Evolutionary conservation across 2,329 filamentous ascomycete genomes (phyloP).

Genomic region (Colletotrichum nymphaeae): DNA sequence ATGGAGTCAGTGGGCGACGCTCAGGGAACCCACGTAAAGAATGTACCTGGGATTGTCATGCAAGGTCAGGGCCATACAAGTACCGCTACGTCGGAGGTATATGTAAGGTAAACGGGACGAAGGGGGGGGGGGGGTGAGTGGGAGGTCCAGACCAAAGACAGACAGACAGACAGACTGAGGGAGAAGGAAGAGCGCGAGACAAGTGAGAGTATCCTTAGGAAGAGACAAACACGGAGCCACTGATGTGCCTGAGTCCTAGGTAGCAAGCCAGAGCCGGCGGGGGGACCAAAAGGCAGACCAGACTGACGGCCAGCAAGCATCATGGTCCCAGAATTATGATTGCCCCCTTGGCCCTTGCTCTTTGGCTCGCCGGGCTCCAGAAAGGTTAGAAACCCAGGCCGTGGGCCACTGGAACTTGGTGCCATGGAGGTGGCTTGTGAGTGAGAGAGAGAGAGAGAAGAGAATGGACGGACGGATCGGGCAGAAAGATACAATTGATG

Average conservation of each 20-base stretch:
- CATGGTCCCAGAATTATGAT: constrained; percentile 8
- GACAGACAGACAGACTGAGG: neutral
- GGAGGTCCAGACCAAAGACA: neutral
- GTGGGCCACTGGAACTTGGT: neutral
- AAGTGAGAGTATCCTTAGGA: neutral
- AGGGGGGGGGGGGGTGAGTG: neutral
- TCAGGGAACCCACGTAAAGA: constrained; percentile 19
- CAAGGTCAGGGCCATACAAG: constrained; percentile 17
- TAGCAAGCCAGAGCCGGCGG: neutral
- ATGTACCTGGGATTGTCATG: constrained; percentile 14
- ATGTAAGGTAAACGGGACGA: constrained; percentile 1
- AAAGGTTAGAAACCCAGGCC: neutral
- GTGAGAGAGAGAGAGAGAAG: neutral
- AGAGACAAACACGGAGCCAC: neutral
- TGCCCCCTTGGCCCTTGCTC: constrained; percentile 14
- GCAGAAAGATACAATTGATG: constrained; percentile 11
- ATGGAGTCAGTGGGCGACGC: constrained; percentile 11
- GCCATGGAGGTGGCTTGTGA: neutral
- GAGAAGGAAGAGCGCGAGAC: neutral
- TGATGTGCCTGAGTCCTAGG: neutral
- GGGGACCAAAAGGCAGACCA: constrained; percentile 1
- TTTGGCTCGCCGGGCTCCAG: neutral
- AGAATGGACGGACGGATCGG: constrained; percentile 9
- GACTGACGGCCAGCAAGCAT: constrained; percentile 19
- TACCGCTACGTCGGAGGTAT: constrained; percentile 20